Conservation (phyloP, 176 grass and related monocot genomes). For the Musa beccarii region DNA sequence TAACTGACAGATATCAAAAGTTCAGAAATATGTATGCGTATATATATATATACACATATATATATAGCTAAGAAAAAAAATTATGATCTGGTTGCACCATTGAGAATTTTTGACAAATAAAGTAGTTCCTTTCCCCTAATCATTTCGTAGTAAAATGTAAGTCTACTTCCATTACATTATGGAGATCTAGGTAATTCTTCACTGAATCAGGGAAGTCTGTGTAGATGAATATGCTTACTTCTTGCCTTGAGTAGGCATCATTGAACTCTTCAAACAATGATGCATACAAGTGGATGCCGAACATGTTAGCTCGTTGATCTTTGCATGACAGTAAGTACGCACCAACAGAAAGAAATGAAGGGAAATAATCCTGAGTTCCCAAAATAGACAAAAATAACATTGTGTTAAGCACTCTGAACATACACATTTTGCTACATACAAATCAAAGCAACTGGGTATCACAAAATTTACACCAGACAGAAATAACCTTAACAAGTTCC, state of each 20-base stretch:
- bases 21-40: conserved; percentile 17
- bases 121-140: no score
- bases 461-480: conserved; percentile 2
- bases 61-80: no score
- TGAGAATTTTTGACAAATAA: no score
- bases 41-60: no score
- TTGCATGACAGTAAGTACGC: conserved; percentile 79
- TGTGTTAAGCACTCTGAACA: neutral
- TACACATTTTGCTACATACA: neutral
- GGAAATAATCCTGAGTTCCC: conserved; percentile 38
- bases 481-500: conserved; percentile 74
- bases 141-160: no score
- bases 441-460: neutral
- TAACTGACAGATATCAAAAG: conserved; percentile 23
- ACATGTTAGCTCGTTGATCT: conserved; percentile 72
- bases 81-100: no score
- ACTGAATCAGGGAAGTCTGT: conserved; percentile 13
- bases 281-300: conserved; percentile 62
- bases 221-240: conserved; percentile 33
- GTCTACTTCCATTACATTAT: neutral
- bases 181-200: neutral
- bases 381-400: conserved; percentile 7
- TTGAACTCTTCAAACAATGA: conserved; percentile 72
- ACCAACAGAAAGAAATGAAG: conserved; percentile 43
- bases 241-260: conserved; percentile 74